Percentiles rank a stretch among this genome's conserved stretches.
phyloP scores from a whole-genome alignment of 805 yeast genomes.

The Komagataella populi region DNA sequence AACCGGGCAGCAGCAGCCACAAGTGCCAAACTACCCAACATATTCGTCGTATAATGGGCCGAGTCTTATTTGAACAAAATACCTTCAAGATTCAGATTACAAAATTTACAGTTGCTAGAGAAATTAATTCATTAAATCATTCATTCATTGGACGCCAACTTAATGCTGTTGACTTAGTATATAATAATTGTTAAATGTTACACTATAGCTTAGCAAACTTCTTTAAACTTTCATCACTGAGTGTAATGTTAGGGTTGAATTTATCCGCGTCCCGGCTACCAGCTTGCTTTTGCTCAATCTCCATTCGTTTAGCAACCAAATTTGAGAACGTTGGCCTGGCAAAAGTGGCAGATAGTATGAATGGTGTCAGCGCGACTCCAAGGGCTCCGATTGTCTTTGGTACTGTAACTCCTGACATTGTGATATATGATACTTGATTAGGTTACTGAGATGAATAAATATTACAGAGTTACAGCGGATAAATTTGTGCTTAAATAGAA shows the following conservation, averaged over 20 bases:
- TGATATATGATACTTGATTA: neutral
- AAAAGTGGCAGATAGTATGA: neutral
- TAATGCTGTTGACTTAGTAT: no score
- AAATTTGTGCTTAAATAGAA: neutral
- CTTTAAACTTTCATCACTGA: constrained; percentile 1
- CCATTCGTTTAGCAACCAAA: constrained; percentile 17
- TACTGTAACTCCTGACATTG: neutral
- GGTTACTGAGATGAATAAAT: neutral
- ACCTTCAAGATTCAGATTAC: neutral
- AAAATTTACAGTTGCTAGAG: neutral
- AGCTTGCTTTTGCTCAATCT: constrained; percentile 17
- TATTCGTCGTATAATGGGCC: neutral
- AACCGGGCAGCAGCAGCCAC: constrained; percentile 18
- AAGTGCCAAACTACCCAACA: constrained; percentile 1
- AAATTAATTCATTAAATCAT: neutral
- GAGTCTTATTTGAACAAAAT: neutral
- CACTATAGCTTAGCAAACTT: neutral
- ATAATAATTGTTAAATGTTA: neutral
- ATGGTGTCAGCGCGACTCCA: neutral
- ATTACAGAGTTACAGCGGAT: neutral
- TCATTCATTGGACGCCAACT: neutral
- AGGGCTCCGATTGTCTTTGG: neutral
- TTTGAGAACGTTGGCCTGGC: constrained; percentile 22
- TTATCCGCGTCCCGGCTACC: constrained; percentile 13
- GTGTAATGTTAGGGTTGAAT: constrained; percentile 12